Evolutionary conservation across 1,284 basidiomycete genomes (phyloP), one percentile per base, ranked within the genome.

Genomic region (Neolentinus lepideus): DNA sequence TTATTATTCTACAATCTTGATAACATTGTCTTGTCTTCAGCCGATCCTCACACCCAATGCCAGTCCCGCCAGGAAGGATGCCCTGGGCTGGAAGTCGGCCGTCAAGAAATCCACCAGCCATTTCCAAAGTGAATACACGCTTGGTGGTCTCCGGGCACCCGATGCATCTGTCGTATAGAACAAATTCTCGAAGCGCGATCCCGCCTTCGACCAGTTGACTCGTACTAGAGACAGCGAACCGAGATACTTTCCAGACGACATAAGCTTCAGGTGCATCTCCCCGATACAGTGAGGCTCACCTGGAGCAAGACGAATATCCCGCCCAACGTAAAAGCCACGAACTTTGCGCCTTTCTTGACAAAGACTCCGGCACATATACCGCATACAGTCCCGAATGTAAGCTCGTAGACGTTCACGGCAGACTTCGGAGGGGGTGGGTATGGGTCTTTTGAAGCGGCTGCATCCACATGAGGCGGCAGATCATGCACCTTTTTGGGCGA

Each of bases 341-440:
- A 75, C 68, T 87, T 93, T 36, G 88, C 84, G 27, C 95, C 95
- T 71, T 97, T 97, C 74, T 96, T 97, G 64, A 97, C 78, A 67
- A 98, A 98, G 0, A 98, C 80, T 0, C 95, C 95, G 0, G 92
- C 85, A 65, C 93, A 98, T 52, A 98, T 69, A 1, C 94, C 93
- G 57, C 86, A 84, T 1, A 90, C 83, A 12, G 92, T 90, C 29
- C 95, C 94, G 66, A 98, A 97, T 0, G 85, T 78, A 48, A 98
- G 82, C 64, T 95, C 85, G 66, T 90, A 91, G n/a, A 85, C 59
- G 59, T 84, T 89, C 26, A 96, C 76, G 1, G 81, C 79, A 35
- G 90, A 92, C 53, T 75, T 64, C 1, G 90, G 85, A 1, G 79
- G 81, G 19, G 82, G 78, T 0, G 80, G 78, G 9, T 72, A 60